Evolutionary conservation across 441 rosid species (phyloP).

Genomic region (Adansonia grandidieri): DNA sequence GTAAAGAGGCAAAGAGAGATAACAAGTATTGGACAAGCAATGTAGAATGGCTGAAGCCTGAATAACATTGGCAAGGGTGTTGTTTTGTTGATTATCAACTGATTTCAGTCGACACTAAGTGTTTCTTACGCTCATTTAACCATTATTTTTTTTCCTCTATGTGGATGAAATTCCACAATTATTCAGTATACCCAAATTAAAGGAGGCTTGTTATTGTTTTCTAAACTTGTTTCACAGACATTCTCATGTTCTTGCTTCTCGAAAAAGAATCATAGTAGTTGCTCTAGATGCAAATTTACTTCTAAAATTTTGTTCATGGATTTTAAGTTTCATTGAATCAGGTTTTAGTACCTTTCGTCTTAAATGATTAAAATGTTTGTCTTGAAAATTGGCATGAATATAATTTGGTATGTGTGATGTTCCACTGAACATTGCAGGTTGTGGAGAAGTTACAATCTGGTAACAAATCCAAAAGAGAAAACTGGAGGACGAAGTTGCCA

Average conservation of each 20-base stretch:
- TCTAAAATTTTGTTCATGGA: background rate
- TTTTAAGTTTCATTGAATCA: background rate
- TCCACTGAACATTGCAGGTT: slow-evolving; percentile 53
- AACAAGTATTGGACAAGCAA: background rate
- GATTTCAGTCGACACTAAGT: background rate
- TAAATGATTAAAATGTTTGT: background rate
- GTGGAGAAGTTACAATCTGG: slow-evolving; percentile 94
- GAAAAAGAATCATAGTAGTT: background rate
- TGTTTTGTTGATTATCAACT: slow-evolving; percentile 1
- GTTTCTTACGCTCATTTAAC: background rate
- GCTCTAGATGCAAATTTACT: background rate
- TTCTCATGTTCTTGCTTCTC: background rate
- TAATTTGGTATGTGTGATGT: slow-evolving; percentile 3
- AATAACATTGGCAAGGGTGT: background rate
- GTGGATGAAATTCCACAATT: background rate
- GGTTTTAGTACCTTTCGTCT: background rate
- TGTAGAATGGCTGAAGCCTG: slow-evolving; percentile 4
- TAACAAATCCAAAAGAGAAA: slow-evolving; percentile 64
- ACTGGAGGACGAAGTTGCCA: slow-evolving; percentile 71
- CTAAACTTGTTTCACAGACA: background rate
- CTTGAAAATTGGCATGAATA: slow-evolving; percentile 11
- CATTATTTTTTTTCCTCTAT: background rate
- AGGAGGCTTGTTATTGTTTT: slow-evolving; percentile 4
- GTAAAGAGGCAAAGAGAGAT: slow-evolving; percentile 13
- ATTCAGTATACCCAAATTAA: background rate